phyloP scores from a whole-genome alignment of 2,329 filamentous ascomycete species.

The Botrytis tulipae region DNA sequence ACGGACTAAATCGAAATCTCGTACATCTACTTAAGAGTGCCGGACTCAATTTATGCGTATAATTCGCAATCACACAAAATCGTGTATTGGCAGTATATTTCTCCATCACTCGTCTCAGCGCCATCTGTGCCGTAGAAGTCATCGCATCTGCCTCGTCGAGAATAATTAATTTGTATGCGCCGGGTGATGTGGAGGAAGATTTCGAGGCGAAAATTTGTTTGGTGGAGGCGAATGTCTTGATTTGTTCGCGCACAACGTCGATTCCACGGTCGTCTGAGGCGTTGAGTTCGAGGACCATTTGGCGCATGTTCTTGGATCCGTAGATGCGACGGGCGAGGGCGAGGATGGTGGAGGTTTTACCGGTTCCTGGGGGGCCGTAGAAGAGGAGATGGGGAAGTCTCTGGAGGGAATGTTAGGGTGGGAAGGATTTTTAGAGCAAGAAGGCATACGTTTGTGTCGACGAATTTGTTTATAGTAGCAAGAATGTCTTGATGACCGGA shows the following conservation, averaged over 20 bases:
- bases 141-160: constrained; percentile 99
- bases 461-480: constrained; percentile 95
- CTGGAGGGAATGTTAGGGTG: constrained; percentile 39
- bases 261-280: constrained; percentile 97
- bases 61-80: constrained; percentile 98
- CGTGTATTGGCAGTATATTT: constrained; percentile 97
- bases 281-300: constrained; percentile 98
- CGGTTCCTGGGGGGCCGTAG: constrained; percentile 93
- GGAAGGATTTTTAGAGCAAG: constrained; percentile 14
- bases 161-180: constrained; percentile 91
- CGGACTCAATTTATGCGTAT: constrained; percentile 94
- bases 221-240: constrained; percentile 98
- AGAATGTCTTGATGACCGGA: constrained; percentile 97
- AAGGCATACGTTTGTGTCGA: constrained; percentile 73
- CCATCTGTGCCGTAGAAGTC: constrained; percentile 99
- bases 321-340: constrained; percentile 93
- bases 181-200: constrained; percentile 53
- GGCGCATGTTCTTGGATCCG: constrained; percentile 84
- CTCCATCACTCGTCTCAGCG: constrained; percentile 94
- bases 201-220: constrained; percentile 87
- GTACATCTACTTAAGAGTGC: constrained; percentile 92
- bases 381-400: constrained; percentile 92
- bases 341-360: constrained; percentile 95
- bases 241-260: constrained; percentile 96
- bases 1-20: constrained; percentile 87